Conservation (phyloP, 768 basidiomycete species). For the Fibroporia radiculosa region DNA sequence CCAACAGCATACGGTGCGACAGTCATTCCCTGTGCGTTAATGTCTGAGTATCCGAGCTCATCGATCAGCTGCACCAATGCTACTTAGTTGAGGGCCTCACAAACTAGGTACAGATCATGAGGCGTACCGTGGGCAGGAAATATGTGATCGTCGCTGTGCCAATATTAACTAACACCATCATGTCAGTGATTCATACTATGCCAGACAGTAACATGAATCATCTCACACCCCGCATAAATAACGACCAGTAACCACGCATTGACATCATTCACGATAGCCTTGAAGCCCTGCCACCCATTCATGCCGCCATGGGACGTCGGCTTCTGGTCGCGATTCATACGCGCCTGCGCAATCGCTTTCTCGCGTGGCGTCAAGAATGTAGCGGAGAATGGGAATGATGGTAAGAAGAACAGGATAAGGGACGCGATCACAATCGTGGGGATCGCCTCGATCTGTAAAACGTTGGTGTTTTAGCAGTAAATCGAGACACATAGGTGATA, state of each 20-base stretch:
- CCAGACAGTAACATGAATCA: not conserved
- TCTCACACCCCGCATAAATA: conserved; percentile 45
- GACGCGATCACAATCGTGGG: conserved; percentile 47
- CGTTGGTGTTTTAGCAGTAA: not conserved
- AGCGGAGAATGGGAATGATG: conserved; percentile 49
- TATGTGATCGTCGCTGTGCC: conserved; percentile 50
- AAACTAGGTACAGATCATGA: too few species aligned
- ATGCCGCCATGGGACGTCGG: conserved; percentile 52
- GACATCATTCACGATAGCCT: conserved; percentile 39
- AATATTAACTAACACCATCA: conserved; percentile 37
- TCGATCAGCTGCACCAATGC: conserved; percentile 36
- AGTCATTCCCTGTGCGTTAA: conserved; percentile 50
- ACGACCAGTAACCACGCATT: conserved; percentile 48
- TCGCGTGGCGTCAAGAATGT: conserved; percentile 45
- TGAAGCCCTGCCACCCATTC: conserved; percentile 49
- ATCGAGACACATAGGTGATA: not conserved
- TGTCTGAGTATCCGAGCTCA: conserved; percentile 46
- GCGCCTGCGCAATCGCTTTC: conserved; percentile 49
- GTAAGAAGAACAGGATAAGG: conserved; percentile 41
- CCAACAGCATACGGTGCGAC: conserved; percentile 50
- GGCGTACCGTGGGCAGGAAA: conserved; percentile 44
- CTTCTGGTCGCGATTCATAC: conserved; percentile 46
- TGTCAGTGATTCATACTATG: not conserved
- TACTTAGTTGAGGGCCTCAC: not conserved
- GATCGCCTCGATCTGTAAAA: conserved; percentile 43